Percentiles rank a stretch among this genome's conserved stretches.
Conservation (phyloP, 495 filamentous ascomycete species). For the Neurospora africana region DNA sequence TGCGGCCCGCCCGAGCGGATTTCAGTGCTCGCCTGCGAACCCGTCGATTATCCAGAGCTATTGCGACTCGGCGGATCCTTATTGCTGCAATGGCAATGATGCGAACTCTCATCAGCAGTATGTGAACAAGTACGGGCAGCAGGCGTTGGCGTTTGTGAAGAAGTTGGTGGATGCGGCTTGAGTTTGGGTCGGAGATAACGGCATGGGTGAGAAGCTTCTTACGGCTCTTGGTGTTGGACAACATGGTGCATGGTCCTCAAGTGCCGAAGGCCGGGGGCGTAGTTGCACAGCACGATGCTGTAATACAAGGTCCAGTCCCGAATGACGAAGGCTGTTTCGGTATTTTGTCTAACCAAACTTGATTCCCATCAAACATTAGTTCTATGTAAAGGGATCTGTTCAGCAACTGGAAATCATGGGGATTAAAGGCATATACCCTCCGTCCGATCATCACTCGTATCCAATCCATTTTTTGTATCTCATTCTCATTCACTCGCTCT, state of each 20-base stretch:
- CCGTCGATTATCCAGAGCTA: constrained; percentile 47
- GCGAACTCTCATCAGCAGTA: constrained; percentile 50
- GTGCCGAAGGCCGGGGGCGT: too few relatives aligned
- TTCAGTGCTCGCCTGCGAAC: constrained; percentile 40
- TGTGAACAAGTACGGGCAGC: constrained; percentile 36
- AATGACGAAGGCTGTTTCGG: neutral
- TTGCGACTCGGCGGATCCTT: constrained; percentile 53
- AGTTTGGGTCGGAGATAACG: neutral
- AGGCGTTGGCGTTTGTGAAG: constrained; percentile 28
- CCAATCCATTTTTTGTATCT: neutral
- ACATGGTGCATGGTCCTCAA: neutral
- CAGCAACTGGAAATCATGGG: neutral
- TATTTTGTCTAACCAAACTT: neutral
- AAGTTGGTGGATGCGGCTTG: constrained; percentile 13
- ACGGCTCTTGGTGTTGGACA: neutral
- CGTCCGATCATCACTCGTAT: neutral
- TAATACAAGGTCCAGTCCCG: neutral
- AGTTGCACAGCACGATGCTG: neutral
- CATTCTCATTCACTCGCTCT: neutral
- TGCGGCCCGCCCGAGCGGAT: constrained; percentile 45
- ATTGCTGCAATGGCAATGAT: constrained; percentile 56
- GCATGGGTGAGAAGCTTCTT: neutral
- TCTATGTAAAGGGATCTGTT: neutral
- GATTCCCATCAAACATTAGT: neutral
- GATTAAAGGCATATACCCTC: neutral